Conservation (phyloP, 1,284 basidiomycete species). For the Ceratobasidium sp. region DNA sequence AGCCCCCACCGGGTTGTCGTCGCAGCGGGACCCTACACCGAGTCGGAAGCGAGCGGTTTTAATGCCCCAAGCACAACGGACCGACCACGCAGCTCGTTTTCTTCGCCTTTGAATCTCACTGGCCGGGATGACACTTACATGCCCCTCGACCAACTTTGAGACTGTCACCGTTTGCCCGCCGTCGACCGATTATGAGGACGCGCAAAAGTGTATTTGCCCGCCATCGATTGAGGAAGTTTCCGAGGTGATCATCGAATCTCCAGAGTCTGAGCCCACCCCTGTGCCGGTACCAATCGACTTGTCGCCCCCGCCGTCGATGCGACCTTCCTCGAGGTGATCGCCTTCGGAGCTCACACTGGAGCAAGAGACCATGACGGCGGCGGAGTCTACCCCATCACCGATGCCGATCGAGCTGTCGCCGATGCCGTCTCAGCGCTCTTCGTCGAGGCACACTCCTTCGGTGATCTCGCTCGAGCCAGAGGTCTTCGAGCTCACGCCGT, state of each 20-base stretch:
- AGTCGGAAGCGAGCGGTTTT: constrained; percentile 19
- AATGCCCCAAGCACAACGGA: constrained; percentile 36
- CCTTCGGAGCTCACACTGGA: constrained; percentile 1
- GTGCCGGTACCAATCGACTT: constrained; percentile 3
- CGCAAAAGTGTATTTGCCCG: constrained; percentile 40
- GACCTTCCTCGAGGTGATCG: constrained; percentile 2
- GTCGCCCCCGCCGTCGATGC: constrained; percentile 1
- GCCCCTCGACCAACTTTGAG: constrained; percentile 47
- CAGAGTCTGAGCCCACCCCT: background rate
- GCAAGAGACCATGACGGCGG: background rate
- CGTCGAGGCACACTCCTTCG: constrained; percentile 6
- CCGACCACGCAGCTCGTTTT: constrained; percentile 34
- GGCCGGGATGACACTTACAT: constrained; percentile 27
- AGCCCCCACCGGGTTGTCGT: constrained; percentile 69
- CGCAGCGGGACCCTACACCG: constrained; percentile 16
- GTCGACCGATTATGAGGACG: constrained; percentile 46
- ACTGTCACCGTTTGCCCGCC: constrained; percentile 44
- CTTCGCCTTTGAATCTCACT: constrained; percentile 23
- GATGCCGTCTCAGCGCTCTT: constrained; percentile 28
- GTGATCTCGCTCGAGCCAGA: constrained; percentile 15
- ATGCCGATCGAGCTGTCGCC: constrained; percentile 29
- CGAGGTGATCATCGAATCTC: constrained; percentile 6
- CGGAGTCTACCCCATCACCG: background rate
- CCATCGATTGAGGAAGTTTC: constrained; percentile 18
- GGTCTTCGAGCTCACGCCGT: constrained; percentile 8